Evolutionary conservation across 306 rosid genomes (phyloP).

Genomic region (Lupinus albus): DNA sequence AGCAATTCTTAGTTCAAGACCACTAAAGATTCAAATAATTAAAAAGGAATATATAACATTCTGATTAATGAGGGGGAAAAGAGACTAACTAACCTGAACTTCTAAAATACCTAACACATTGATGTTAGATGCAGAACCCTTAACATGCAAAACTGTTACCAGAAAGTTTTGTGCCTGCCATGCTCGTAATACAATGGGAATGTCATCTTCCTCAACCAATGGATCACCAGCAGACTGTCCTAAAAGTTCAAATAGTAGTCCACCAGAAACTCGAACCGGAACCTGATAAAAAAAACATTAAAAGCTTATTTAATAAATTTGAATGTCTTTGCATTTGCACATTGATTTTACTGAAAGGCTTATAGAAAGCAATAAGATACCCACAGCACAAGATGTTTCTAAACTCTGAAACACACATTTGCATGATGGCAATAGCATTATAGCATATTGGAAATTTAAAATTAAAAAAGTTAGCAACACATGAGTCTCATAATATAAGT

Average conservation of each 20-base stretch:
- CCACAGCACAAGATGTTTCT: background rate
- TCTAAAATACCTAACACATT: conserved; percentile 85
- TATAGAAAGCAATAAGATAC: background rate
- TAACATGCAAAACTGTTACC: conserved; percentile 78
- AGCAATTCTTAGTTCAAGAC: conserved; percentile 22
- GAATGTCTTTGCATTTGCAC: background rate
- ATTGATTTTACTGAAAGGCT: conserved; percentile 15
- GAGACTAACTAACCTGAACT: conserved; percentile 70
- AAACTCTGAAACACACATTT: conserved; percentile 3
- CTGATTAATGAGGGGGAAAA: background rate
- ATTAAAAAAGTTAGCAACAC: background rate
- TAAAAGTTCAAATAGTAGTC: conserved; percentile 81
- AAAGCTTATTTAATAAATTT: conserved; percentile 3
- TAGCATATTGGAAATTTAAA: background rate
- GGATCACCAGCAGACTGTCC: conserved; percentile 96
- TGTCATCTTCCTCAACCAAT: conserved; percentile 75
- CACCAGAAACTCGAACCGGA: conserved; percentile 93
- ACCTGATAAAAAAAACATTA: conserved; percentile 49
- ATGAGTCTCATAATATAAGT: conserved; percentile 2
- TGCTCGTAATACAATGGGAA: conserved; percentile 82
- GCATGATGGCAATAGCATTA: conserved; percentile 12
- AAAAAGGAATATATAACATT: background rate
- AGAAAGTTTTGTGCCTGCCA: conserved; percentile 93
- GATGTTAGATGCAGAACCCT: conserved; percentile 60
- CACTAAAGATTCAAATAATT: conserved; percentile 1